phyloP scores from a whole-genome alignment of 176 grass and related monocot genomes.

The sorghum (Sorghum bicolor) region DNA sequence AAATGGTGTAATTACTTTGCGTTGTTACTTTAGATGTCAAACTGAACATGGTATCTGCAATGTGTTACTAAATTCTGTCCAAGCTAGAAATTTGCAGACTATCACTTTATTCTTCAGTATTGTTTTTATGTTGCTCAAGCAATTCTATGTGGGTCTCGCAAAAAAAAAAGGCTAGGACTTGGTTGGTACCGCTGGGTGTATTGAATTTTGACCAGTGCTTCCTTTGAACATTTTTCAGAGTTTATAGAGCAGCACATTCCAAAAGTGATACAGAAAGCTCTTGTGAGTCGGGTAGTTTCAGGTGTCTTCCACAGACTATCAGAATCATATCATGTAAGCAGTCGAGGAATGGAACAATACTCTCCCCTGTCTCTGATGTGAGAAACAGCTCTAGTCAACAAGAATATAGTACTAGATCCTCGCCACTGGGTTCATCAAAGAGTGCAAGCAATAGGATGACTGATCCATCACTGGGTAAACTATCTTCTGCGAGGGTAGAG shows the following conservation, averaged over 20 bases:
- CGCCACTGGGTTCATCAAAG: slow-evolving; percentile 68
- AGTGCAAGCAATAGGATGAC: slow-evolving; percentile 71
- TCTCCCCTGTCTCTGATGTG: slow-evolving; percentile 53
- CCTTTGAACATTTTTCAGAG: slow-evolving; percentile 36
- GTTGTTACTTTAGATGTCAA: neutral
- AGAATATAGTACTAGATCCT: slow-evolving; percentile 54
- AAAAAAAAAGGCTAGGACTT: slow-evolving; percentile 5
- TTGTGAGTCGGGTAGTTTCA: slow-evolving; percentile 42
- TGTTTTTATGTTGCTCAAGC: neutral
- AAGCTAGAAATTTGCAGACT: slow-evolving; percentile 2
- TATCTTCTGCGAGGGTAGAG: slow-evolving; percentile 66
- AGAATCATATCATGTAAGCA: slow-evolving; percentile 77
- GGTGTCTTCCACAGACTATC: slow-evolving; percentile 72
- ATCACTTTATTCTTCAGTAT: slow-evolving; percentile 1
- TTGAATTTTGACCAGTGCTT: slow-evolving; percentile 12
- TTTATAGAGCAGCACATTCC: slow-evolving; percentile 35
- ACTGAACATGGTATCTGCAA: neutral
- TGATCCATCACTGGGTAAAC: slow-evolving; percentile 48
- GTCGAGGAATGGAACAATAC: slow-evolving; percentile 49
- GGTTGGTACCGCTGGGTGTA: neutral
- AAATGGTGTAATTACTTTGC: neutral
- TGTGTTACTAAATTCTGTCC: neutral
- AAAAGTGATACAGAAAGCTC: slow-evolving; percentile 51
- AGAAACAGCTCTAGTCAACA: slow-evolving; percentile 43
- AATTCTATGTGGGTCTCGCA: neutral